Percentiles rank a stretch among this genome's conserved stretches.
Evolutionary conservation across 2,329 filamentous ascomycete genomes (phyloP).

Genomic region (Bipolaris cookei): DNA sequence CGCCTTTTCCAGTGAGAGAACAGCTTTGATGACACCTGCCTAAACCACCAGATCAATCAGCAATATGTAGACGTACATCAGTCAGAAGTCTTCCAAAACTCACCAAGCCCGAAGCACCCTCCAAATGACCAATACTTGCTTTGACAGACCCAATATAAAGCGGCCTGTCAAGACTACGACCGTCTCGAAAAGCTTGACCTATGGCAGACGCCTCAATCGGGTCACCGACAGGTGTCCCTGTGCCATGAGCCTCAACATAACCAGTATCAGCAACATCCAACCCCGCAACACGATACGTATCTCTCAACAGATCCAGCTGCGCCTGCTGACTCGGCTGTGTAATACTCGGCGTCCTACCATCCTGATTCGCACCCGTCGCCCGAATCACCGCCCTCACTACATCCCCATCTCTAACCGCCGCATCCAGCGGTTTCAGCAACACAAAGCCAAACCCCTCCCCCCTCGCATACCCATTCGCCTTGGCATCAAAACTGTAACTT

Average conservation of each 20-base stretch:
- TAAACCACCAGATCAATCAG: neutral
- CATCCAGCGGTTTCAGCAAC: constrained; percentile 53
- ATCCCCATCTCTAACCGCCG: constrained; percentile 20
- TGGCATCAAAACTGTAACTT: constrained; percentile 4
- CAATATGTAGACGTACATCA: neutral
- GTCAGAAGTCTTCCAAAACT: neutral
- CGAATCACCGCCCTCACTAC: constrained; percentile 31
- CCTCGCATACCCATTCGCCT: constrained; percentile 66
- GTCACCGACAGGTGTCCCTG: constrained; percentile 14
- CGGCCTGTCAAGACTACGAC: neutral
- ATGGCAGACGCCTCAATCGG: constrained; percentile 16
- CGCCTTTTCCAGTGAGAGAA: constrained; percentile 42
- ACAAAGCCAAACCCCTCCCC: constrained; percentile 66
- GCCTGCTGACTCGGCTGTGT: constrained; percentile 52
- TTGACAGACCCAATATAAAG: constrained; percentile 25
- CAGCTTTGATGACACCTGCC: constrained; percentile 31
- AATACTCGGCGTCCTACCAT: constrained; percentile 14
- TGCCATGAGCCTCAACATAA: constrained; percentile 23
- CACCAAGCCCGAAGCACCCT: constrained; percentile 20
- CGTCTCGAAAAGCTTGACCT: constrained; percentile 9
- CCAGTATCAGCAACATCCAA: constrained; percentile 6
- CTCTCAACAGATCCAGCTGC: constrained; percentile 34
- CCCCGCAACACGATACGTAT: constrained; percentile 10
- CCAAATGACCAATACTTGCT: constrained; percentile 29
- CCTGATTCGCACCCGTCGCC: constrained; percentile 24